Evolutionary conservation across 2,329 filamentous ascomycete genomes (phyloP), one percentile per base, ranked within the genome.

Genomic region (Colletotrichum gloeosporioides): DNA sequence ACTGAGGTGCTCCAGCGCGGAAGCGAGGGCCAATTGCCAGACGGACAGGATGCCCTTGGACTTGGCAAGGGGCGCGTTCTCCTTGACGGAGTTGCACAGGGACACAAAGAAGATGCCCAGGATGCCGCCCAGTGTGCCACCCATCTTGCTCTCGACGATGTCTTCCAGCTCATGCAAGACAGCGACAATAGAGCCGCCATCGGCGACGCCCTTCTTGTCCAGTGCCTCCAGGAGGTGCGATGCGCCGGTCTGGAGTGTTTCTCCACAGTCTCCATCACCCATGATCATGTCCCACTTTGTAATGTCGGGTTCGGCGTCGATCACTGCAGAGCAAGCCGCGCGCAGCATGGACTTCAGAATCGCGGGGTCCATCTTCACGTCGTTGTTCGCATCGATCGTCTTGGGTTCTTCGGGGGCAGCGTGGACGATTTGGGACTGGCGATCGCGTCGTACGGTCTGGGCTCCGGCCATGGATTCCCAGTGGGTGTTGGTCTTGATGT

Each of bases 251-350:
- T 90, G 88, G 70, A 92, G 85, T 4, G 90, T 91, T 80, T 94
- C 91, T 49, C 92, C 92, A 80, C 92, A 94, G 83, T 93, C 92
- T 13, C 92, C 92, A 79, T 93, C 92, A 44, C 91, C 92, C 88
- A 93, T 91, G 63, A 91, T 82, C 6, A 89, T 92, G 81, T 93
- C 91, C 88, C 90, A 93, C 76, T 85, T 89, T 1, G 92, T 93
- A 59, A 93, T 84, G 73, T 93, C 89, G 0, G 91, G 91, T 81
- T 93, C 92, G 4, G 92, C 91, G 10, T 85, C 85, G 62, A 93
- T 85, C 4, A 92, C 87, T 3, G 85, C 87, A 77, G 79, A 87
- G 84, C 83, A 94, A 70, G 85, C 91, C 81, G 78, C 85, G 22
- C 88, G 89, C 29, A 95, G 85, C 80, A 90, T 91, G 44, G 84